Evolutionary conservation across 805 yeast genomes (phyloP).

Genomic region (Metschnikowia chrysomelidarum): DNA sequence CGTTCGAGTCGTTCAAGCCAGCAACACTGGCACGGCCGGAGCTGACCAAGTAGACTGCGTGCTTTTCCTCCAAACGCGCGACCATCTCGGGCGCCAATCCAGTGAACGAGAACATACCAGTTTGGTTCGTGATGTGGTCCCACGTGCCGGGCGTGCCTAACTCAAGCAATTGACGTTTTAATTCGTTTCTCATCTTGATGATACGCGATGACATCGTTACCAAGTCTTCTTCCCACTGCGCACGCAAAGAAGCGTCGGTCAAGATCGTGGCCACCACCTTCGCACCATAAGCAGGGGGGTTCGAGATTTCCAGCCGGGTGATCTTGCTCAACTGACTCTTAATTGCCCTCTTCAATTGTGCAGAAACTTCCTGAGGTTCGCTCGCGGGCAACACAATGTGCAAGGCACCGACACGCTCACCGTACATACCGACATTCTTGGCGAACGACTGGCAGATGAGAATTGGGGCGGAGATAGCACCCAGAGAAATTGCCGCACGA

Average conservation of each 20-base stretch:
- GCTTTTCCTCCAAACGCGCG: constrained; percentile 67
- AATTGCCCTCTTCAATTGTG: constrained; percentile 29
- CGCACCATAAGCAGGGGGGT: constrained; percentile 95
- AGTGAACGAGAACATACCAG: constrained; percentile 96
- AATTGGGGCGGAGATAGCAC: constrained; percentile 45
- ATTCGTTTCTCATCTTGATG: constrained; percentile 66
- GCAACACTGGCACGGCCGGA: constrained; percentile 94
- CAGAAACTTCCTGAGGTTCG: constrained; percentile 10
- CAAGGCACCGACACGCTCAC: constrained; percentile 95
- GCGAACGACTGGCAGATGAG: constrained; percentile 93
- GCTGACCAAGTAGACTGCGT: constrained; percentile 75
- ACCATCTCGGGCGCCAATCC: constrained; percentile 81
- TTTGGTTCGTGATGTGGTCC: constrained; percentile 87
- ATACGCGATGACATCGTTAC: constrained; percentile 86
- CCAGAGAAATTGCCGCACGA: constrained; percentile 53
- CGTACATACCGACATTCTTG: constrained; percentile 94
- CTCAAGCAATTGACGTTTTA: constrained; percentile 56
- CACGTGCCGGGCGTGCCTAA: constrained; percentile 84
- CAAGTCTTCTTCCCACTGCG: constrained; percentile 84
- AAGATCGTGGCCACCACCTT: constrained; percentile 80
- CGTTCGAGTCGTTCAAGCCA: constrained; percentile 80
- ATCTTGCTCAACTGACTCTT: constrained; percentile 72
- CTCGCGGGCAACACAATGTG: constrained; percentile 58
- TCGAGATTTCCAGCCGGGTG: constrained; percentile 83
- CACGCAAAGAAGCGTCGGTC: constrained; percentile 59